phyloP scores from a whole-genome alignment of 1,284 basidiomycete species.

The Tilletiaria anomala region DNA sequence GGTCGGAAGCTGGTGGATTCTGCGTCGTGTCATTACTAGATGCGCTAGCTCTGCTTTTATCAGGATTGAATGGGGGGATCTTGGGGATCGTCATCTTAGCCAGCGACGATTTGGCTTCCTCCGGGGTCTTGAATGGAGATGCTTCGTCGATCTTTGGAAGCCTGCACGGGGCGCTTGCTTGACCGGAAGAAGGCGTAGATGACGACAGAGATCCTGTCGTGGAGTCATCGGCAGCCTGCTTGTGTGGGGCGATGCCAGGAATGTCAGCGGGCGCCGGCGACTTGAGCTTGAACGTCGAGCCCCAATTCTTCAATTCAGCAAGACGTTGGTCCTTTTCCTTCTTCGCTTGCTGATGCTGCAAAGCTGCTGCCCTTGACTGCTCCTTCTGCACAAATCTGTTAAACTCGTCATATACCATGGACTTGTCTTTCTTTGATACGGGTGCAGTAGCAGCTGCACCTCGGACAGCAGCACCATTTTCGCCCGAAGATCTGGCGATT shows the following conservation, averaged over 20 bases:
- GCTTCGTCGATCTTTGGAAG: neutral
- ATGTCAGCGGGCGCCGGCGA: slow-evolving; percentile 87
- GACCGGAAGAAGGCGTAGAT: neutral
- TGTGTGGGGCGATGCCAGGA: slow-evolving; percentile 43
- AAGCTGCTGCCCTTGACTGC: slow-evolving; percentile 57
- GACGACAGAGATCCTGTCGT: slow-evolving; percentile 3
- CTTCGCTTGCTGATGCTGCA: slow-evolving; percentile 63
- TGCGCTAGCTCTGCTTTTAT: slow-evolving; percentile 18
- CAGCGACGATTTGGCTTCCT: slow-evolving; percentile 34
- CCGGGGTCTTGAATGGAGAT: slow-evolving; percentile 6
- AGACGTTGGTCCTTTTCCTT: slow-evolving; percentile 84
- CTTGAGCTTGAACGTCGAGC: slow-evolving; percentile 85
- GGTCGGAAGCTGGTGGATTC: too few species aligned
- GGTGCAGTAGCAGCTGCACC: slow-evolving; percentile 15
- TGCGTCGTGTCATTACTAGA: neutral
- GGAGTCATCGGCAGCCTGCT: slow-evolving; percentile 8
- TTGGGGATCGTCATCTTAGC: slow-evolving; percentile 54
- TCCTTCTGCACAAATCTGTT: slow-evolving; percentile 1
- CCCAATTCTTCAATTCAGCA: slow-evolving; percentile 81
- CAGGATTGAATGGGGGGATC: slow-evolving; percentile 81
- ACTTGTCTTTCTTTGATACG: neutral
- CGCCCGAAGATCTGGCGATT: slow-evolving; percentile 4
- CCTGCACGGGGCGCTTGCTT: too few species aligned
- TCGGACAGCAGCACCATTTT: slow-evolving; percentile 11
- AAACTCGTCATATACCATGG: neutral